Percentiles rank a stretch among this genome's conserved stretches.
Evolutionary conservation across 106 monocot species (phyloP).

Genomic region (Dendrobium catenatum): DNA sequence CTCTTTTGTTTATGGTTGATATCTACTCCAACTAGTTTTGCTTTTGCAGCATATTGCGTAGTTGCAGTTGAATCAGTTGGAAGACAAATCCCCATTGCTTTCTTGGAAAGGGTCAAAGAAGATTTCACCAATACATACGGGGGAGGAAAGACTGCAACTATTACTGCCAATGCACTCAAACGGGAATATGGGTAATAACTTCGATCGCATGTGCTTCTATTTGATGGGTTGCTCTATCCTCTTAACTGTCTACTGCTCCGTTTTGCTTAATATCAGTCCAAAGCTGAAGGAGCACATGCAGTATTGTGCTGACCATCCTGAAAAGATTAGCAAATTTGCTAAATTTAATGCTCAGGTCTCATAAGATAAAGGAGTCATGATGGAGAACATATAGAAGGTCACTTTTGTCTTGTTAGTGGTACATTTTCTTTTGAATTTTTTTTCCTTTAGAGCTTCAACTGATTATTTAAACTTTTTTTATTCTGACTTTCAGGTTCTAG

Average conservation of each 20-base stretch:
- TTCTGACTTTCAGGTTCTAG: slow-evolving; percentile 13
- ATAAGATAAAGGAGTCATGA: slow-evolving; percentile 24
- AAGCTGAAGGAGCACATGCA: slow-evolving; percentile 22
- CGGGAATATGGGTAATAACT: slow-evolving; percentile 9
- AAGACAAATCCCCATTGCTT: slow-evolving; percentile 22
- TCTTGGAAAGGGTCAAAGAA: slow-evolving; percentile 20
- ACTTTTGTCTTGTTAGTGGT: background rate
- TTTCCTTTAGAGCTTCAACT: background rate
- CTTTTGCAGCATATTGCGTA: slow-evolving; percentile 18
- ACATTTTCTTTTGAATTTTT: background rate
- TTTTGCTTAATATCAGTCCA: background rate
- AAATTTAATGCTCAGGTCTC: slow-evolving; percentile 23
- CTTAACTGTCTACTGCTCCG: background rate
- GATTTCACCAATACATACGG: slow-evolving; percentile 16
- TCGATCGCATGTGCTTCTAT: background rate
- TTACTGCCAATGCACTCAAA: slow-evolving; percentile 11
- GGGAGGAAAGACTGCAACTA: slow-evolving; percentile 21
- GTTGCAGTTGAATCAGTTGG: slow-evolving; percentile 20
- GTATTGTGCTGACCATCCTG: slow-evolving; percentile 18
- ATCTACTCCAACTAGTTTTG: background rate
- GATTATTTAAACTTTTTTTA: background rate
- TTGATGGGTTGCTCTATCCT: background rate
- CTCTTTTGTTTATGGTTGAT: too few relatives aligned
- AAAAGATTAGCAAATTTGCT: slow-evolving; percentile 19
- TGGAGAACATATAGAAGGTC: slow-evolving; percentile 25